Percentiles rank a stretch among this genome's conserved stretches.
Conservation (phyloP, 2,329 filamentous ascomycete genomes). For the Dryadomyces sulphureus region DNA sequence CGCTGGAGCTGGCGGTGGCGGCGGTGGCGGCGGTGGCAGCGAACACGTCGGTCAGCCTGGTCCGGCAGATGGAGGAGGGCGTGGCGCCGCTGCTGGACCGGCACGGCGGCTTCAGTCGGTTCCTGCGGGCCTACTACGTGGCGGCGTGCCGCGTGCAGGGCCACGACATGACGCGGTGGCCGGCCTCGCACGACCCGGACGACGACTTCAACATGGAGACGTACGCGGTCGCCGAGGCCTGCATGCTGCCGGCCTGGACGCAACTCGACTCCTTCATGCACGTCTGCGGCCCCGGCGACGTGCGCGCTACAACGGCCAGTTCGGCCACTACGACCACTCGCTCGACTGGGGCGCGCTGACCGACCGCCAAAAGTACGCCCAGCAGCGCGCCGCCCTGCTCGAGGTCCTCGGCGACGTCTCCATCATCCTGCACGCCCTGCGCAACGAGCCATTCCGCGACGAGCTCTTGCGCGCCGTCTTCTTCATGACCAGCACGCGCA, state of each 20-base stretch:
- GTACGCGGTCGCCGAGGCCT: constrained; percentile 15
- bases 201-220: constrained; percentile 9
- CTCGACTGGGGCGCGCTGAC: not conserved
- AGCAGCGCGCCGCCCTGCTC: constrained; percentile 20
- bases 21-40: constrained; percentile 14
- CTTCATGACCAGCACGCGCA: constrained; percentile 13
- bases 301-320: constrained; percentile 13
- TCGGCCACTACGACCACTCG: constrained; percentile 14
- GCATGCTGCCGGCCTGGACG: constrained; percentile 11
- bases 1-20: constrained; percentile 17
- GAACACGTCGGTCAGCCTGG: constrained; percentile 21
- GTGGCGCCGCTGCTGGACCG: constrained; percentile 13
- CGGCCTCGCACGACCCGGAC: not conserved
- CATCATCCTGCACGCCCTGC: not conserved
- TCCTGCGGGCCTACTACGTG: not conserved
- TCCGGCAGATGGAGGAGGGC: constrained; percentile 18
- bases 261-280: constrained; percentile 9
- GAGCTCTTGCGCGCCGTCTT: not conserved
- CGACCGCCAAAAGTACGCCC: constrained; percentile 12
- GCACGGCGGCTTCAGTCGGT: constrained; percentile 10
- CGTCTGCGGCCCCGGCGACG: not conserved
- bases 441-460: not conserved
- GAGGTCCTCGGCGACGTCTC: constrained; percentile 13
- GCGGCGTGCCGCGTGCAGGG: not conserved
- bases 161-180: not conserved